A percentile compares a stretch with the other conserved stretches of the same genome.
These are phyloP conservation scores for Pythium grandisporangium DNA, from an alignment of 352 stramenopile species.

Conservation along the genomic window DNA sequence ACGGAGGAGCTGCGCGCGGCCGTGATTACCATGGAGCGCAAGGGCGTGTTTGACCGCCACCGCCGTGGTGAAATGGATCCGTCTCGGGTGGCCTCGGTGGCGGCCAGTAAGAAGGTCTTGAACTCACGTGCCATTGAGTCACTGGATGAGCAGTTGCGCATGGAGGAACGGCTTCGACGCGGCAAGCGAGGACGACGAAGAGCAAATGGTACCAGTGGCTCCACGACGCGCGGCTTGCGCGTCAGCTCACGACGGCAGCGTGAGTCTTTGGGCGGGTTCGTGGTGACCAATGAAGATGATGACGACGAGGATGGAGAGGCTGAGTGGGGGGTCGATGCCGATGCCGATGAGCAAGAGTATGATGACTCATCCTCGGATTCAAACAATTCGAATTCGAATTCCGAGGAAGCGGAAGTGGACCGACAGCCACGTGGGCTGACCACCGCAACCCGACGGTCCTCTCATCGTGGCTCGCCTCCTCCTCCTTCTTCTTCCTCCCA, in stretches of 20 bases:
- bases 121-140: conserved; percentile 20
- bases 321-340: conserved; percentile 10
- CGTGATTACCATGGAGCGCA: conserved; percentile 11
- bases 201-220: conserved; percentile 9
- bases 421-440: too few relatives aligned
- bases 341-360: conserved; percentile 5
- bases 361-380: background rate
- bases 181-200: conserved; percentile 1
- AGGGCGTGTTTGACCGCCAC: conserved; percentile 1
- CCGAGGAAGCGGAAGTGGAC: too few relatives aligned
- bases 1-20: conserved; percentile 14
- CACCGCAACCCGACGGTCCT: too few relatives aligned
- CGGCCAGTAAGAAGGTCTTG: conserved; percentile 4
- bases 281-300: conserved; percentile 12
- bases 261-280: conserved; percentile 5
- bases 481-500: too few relatives aligned
- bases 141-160: conserved; percentile 33
- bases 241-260: background rate
- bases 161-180: conserved; percentile 1
- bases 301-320: conserved; percentile 2
- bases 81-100: background rate
- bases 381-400: too few relatives aligned
- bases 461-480: too few relatives aligned
- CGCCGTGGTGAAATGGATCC: too few relatives aligned
- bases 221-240: background rate